phyloP scores from a whole-genome alignment of 768 basidiomycete genomes.

The Rhizopogon roseolus region DNA sequence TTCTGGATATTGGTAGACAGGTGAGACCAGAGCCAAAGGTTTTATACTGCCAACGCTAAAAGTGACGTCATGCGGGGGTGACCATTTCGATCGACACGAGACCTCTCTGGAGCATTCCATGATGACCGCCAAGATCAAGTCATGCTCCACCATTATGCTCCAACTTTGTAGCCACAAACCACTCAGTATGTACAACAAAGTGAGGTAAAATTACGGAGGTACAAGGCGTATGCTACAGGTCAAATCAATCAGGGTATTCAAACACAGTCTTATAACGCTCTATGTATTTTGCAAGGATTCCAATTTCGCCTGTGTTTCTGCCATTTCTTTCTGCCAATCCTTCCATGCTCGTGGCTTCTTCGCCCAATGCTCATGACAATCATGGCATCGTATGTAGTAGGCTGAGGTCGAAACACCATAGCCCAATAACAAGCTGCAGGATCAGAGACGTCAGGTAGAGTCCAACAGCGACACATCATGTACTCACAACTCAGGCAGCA shows the following conservation, averaged over 20 bases:
- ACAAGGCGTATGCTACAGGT: background rate
- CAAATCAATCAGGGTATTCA: background rate
- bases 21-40: background rate
- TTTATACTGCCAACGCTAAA: background rate
- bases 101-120: too few species aligned
- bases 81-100: background rate
- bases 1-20: background rate
- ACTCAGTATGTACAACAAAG: background rate
- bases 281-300: conserved; percentile 1
- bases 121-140: background rate
- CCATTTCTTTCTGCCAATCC: conserved; percentile 42
- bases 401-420: conserved; percentile 32
- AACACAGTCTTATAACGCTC: background rate
- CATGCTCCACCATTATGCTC: background rate
- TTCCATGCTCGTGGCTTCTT: conserved; percentile 31
- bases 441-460: conserved; percentile 2
- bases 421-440: conserved; percentile 34
- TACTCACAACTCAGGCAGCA: conserved; percentile 56
- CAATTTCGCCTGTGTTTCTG: conserved; percentile 32
- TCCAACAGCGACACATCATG: background rate
- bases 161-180: background rate
- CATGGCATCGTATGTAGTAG: conserved; percentile 48
- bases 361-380: conserved; percentile 37
- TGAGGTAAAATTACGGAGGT: background rate
- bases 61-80: background rate